Conservation (phyloP, 2,329 filamentous ascomycete genomes). For the Aureobasidium subglaciale region DNA sequence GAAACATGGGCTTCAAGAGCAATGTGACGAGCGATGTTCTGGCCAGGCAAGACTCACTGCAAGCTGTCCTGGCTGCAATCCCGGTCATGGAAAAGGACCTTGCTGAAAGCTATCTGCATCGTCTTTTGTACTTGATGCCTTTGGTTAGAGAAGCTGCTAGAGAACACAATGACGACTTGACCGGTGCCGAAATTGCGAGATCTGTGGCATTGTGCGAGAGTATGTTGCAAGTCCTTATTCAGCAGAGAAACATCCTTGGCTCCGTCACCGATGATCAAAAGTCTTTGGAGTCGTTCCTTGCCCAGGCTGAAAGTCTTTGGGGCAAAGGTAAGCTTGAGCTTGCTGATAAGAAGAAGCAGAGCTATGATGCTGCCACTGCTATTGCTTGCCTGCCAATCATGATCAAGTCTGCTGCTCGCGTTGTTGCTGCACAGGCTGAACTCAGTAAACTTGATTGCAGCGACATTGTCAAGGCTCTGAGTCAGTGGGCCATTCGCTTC, state of each 20-base stretch:
- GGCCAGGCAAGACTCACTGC: constrained; percentile 63
- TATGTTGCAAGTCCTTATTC: constrained; percentile 59
- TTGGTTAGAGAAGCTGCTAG: constrained; percentile 58
- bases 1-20: constrained; percentile 81
- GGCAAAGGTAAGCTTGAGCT: constrained; percentile 1
- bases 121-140: constrained; percentile 66
- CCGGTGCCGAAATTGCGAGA: constrained; percentile 67
- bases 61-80: constrained; percentile 58
- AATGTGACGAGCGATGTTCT: constrained; percentile 72
- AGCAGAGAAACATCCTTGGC: constrained; percentile 51
- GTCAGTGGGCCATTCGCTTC: neutral
- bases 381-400: constrained; percentile 61
- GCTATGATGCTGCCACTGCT: constrained; percentile 20
- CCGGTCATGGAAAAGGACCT: constrained; percentile 27
- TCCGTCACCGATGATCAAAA: constrained; percentile 15
- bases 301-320: constrained; percentile 27
- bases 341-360: neutral
- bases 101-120: constrained; percentile 70
- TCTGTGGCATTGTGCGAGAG: constrained; percentile 85
- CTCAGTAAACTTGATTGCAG: constrained; percentile 43
- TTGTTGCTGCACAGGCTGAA: constrained; percentile 61
- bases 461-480: constrained; percentile 7
- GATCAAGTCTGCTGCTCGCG: constrained; percentile 53
- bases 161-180: constrained; percentile 80
- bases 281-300: constrained; percentile 34